Conservation (phyloP, 306 rosid genomes). For the Betula pendula region DNA sequence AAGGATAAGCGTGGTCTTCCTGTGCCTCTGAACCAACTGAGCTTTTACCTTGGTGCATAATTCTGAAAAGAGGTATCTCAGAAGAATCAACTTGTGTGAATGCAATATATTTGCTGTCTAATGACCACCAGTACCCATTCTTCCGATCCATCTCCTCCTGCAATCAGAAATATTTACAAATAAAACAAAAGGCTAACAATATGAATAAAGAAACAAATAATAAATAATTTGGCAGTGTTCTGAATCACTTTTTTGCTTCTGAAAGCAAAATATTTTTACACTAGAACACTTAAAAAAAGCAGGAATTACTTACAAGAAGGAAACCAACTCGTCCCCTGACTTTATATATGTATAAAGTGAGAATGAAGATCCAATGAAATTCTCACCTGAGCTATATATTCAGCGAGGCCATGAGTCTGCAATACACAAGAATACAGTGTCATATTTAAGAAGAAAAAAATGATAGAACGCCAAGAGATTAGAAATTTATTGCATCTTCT, state of each 20-base stretch:
- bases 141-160: slow-evolving; percentile 99
- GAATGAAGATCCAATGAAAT: slow-evolving; percentile 18
- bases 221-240: neutral
- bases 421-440: slow-evolving; percentile 35
- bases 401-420: slow-evolving; percentile 94
- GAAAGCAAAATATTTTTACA: slow-evolving; percentile 11
- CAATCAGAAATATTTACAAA: slow-evolving; percentile 31
- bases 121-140: slow-evolving; percentile 98
- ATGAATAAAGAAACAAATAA: slow-evolving; percentile 11
- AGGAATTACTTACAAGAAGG: slow-evolving; percentile 18
- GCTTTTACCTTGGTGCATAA: slow-evolving; percentile 92
- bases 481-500: slow-evolving; percentile 13
- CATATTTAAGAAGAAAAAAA: slow-evolving; percentile 24
- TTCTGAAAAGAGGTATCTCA: slow-evolving; percentile 84
- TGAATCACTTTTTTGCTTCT: neutral
- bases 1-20: slow-evolving; percentile 97
- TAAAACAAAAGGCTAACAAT: slow-evolving; percentile 15
- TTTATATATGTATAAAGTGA: neutral
- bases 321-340: slow-evolving; percentile 6
- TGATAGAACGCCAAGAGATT: neutral
- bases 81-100: slow-evolving; percentile 93
- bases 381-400: slow-evolving; percentile 98
- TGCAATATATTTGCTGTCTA: slow-evolving; percentile 80
- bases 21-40: slow-evolving; percentile 83
- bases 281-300: slow-evolving; percentile 19